Evolutionary conservation across 1,284 basidiomycete species (phyloP).

Genomic region (Volvariella surrecta): DNA sequence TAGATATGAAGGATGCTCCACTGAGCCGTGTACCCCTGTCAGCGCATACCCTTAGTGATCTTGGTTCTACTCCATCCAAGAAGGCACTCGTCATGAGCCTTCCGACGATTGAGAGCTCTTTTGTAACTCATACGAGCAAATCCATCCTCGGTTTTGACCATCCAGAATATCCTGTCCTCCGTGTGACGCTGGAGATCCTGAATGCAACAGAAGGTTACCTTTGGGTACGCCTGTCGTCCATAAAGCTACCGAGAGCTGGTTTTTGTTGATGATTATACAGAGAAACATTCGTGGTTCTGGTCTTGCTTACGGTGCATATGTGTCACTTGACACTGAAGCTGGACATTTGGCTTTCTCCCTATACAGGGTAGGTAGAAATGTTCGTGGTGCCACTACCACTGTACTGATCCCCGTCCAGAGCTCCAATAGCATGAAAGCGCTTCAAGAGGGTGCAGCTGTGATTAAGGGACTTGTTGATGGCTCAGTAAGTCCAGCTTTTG

Average conservation of each 20-base stretch:
- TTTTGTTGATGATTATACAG: constrained; percentile 28
- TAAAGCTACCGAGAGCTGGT: too few relatives aligned
- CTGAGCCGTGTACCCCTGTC: constrained; percentile 66
- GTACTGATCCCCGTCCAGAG: constrained; percentile 41
- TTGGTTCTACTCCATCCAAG: constrained; percentile 69
- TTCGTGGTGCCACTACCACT: not conserved
- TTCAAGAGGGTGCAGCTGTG: constrained; percentile 72
- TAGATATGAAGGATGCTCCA: constrained; percentile 35
- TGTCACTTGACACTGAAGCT: constrained; percentile 74
- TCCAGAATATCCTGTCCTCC: constrained; percentile 78
- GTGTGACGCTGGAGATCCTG: constrained; percentile 81
- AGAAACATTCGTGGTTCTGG: constrained; percentile 86
- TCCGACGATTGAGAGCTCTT: constrained; percentile 93
- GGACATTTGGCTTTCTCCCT: constrained; percentile 78
- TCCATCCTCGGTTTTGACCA: constrained; percentile 77
- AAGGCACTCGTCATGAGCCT: constrained; percentile 79
- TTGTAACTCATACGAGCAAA: constrained; percentile 74
- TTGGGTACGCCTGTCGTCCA: constrained; percentile 53
- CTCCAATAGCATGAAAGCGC: constrained; percentile 83
- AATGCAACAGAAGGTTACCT: constrained; percentile 95
- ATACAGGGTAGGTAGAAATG: constrained; percentile 55
- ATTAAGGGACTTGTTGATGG: constrained; percentile 72
- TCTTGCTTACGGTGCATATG: constrained; percentile 87
- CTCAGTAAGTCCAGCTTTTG: constrained; percentile 47
- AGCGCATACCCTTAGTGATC: constrained; percentile 61